A percentile compares a stretch with the other conserved stretches of the same genome.
These are phyloP conservation scores for Russula abietina DNA, from an alignment of 768 basidiomycete species.

Conservation along the genomic window DNA sequence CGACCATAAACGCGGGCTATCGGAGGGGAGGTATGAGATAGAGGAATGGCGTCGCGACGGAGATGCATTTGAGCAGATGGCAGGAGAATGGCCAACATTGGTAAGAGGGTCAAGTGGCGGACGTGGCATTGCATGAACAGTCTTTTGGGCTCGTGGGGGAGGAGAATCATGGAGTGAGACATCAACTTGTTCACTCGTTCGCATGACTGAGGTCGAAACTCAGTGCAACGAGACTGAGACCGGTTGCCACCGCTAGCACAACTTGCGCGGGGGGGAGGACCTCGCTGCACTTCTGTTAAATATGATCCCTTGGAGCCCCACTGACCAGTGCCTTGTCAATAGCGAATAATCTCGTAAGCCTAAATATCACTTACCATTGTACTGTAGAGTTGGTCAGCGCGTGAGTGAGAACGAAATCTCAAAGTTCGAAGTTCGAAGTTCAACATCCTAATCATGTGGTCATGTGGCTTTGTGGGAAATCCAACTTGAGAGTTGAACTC, in stretches of 20 bases:
- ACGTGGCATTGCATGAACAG: background rate
- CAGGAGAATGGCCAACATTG: slow-evolving; percentile 34
- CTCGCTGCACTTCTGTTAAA: too few species aligned
- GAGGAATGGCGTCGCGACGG: slow-evolving; percentile 44
- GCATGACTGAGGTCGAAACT: background rate
- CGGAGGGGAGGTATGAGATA: slow-evolving; percentile 43
- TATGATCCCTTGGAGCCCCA: too few species aligned
- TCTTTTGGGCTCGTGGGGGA: background rate
- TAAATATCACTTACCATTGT: too few species aligned
- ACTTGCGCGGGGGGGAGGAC: too few species aligned
- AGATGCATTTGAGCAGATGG: slow-evolving; percentile 12
- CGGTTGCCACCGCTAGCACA: background rate
- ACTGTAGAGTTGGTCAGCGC: too few species aligned
- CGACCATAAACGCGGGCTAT: slow-evolving; percentile 28
- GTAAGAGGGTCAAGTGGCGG: slow-evolving; percentile 16
- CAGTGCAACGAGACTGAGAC: background rate
- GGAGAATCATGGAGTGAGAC: background rate
- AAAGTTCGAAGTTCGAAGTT: too few species aligned
- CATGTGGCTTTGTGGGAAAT: too few species aligned
- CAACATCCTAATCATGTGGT: too few species aligned
- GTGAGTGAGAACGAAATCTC: too few species aligned
- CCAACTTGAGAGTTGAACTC: too few species aligned
- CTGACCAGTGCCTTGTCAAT: too few species aligned
- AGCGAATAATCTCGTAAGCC: too few species aligned
- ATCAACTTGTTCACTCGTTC: background rate